Evolutionary conservation across 1,284 basidiomycete species (phyloP).

Genomic region (Exsudoporus floridanus): DNA sequence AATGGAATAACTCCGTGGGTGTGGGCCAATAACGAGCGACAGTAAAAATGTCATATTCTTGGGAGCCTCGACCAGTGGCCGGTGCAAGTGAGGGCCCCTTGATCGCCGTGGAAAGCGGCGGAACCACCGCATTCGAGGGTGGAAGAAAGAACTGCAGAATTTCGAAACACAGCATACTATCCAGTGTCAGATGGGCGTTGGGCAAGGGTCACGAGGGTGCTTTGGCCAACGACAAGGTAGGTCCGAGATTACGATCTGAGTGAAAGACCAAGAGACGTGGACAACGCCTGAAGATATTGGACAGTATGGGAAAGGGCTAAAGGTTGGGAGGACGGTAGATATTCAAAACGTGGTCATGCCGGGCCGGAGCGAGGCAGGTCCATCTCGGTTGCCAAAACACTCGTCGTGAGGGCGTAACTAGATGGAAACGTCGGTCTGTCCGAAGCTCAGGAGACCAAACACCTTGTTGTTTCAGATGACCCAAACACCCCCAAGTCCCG

Average conservation of each 20-base stretch:
- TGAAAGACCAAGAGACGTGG: background rate
- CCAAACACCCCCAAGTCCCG: background rate
- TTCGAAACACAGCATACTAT: background rate
- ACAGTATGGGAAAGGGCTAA: background rate
- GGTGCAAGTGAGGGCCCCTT: background rate
- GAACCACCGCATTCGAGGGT: background rate
- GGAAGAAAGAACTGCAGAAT: conserved; percentile 3
- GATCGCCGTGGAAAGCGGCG: background rate
- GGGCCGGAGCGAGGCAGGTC: conserved; percentile 3
- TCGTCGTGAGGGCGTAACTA: conserved; percentile 17
- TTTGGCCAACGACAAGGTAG: background rate
- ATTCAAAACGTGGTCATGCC: background rate
- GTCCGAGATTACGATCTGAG: conserved; percentile 6
- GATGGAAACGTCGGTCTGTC: conserved; percentile 4
- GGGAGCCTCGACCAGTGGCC: background rate
- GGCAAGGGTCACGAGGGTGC: background rate
- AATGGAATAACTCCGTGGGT: conserved; percentile 2
- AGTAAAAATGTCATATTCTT: conserved; percentile 1
- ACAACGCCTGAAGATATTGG: background rate
- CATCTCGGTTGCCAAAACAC: conserved; percentile 18
- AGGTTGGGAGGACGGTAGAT: background rate
- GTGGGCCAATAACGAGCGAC: background rate
- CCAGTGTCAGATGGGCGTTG: conserved; percentile 3
- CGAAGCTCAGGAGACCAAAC: background rate
- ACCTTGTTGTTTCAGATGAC: background rate